phyloP scores from a whole-genome alignment of 306 rosid genomes.

The Corylus avellana region DNA sequence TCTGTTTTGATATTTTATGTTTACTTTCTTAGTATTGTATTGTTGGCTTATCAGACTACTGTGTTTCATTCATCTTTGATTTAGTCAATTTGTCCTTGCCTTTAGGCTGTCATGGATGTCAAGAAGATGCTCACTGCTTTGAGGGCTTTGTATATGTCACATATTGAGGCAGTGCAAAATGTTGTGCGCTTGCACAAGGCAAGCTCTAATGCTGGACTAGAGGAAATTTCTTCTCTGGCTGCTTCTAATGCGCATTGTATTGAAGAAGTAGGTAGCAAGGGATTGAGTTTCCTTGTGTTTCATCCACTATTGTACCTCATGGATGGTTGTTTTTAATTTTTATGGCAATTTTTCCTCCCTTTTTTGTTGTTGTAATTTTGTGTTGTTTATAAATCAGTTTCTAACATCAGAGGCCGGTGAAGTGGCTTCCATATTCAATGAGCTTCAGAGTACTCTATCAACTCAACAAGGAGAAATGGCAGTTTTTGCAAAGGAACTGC shows the following conservation, averaged over 20 bases:
- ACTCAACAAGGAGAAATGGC: constrained; percentile 70
- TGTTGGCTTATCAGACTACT: background rate
- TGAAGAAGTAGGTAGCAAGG: constrained; percentile 61
- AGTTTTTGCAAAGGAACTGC: constrained; percentile 65
- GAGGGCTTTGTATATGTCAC: constrained; percentile 62
- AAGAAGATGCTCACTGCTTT: constrained; percentile 62
- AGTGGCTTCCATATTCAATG: constrained; percentile 63
- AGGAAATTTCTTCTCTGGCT: constrained; percentile 64
- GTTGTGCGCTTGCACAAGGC: constrained; percentile 91
- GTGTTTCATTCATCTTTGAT: background rate
- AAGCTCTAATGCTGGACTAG: constrained; percentile 66
- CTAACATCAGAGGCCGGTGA: constrained; percentile 57
- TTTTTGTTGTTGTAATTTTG: background rate
- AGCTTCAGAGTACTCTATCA: constrained; percentile 67
- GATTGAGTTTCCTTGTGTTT: background rate
- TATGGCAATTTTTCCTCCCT: background rate
- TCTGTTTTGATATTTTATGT: background rate
- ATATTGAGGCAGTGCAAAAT: constrained; percentile 82
- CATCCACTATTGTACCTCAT: background rate
- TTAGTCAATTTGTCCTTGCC: background rate
- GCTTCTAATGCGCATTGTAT: constrained; percentile 62
- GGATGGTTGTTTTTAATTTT: background rate
- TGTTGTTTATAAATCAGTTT: constrained; percentile 52
- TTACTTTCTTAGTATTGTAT: constrained; percentile 4
- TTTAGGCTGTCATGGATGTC: constrained; percentile 64